Base-by-base conservation (phyloP, 2,329 filamentous ascomycete species). In the Amphichorda felina region DNA sequence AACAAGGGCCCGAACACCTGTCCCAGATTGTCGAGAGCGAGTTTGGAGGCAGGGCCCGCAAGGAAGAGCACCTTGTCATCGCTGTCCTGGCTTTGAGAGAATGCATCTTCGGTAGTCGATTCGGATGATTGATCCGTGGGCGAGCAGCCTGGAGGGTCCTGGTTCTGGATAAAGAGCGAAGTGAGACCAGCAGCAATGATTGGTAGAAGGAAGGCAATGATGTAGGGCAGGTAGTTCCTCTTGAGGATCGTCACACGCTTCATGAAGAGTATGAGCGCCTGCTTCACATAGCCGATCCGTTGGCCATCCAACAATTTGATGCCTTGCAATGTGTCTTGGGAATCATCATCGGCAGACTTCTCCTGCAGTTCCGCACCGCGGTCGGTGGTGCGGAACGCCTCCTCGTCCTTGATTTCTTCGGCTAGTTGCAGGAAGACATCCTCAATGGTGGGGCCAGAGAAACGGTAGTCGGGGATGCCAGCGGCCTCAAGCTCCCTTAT, bases 351-450 rank as follows among this genome's bases (percentile, higher is more conserved):
- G 4, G 43, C 41, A 5, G 35, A 3, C 34, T 41, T 50, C 37
- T 54, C 54, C 2, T 41, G 42, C 8, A 32, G 22, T 6, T 28
- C 25, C 4, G 15, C 46, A 3, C 42, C 35, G 32, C 45, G 50
- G 8, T 50, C 49, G n/a, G 38, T 34, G 3, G 36, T 41, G 3
- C 43, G 44, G 36, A 54, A 51, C 9, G 50, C 46, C 33, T 55
- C 56, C 43, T 80, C 72, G 5, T 67, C 68, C 38, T 66, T 70
- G 40, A 86, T 71, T 53, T 94, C 87, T 49, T 89, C 83, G 0
- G 87, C 85, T 27, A 94, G 68, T 43, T 84, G 79, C 17, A 95
- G 61, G 55, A 95, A 95, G 0, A 94, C 87, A 45, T 94, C 87
- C 53, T 95, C 89, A 28, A 95, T 87, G 0, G 85, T 93, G 1